Percentiles rank a stretch among this genome's conserved stretches.
Evolutionary conservation across 139 green algal genomes (phyloP).

Genomic region (Desmodesmus armatus): DNA sequence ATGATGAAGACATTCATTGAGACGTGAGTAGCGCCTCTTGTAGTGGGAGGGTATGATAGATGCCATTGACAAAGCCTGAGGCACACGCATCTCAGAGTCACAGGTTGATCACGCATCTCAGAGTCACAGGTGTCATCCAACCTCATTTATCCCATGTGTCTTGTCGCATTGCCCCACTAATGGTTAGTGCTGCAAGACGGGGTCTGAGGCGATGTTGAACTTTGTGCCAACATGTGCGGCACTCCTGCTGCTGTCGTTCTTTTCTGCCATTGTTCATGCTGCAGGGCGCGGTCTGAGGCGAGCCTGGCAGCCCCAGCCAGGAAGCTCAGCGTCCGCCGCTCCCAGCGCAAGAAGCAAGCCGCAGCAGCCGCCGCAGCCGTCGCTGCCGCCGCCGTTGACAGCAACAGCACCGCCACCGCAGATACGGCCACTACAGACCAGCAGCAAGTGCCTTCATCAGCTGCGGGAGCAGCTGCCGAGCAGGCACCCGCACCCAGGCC

Average conservation of each 20-base stretch:
- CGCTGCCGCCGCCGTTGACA: background rate
- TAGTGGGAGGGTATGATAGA: too few relatives aligned
- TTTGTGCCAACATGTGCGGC: background rate
- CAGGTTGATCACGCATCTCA: background rate
- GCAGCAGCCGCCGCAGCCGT: background rate
- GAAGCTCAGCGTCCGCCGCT: slow-evolving; percentile 20
- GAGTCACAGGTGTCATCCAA: too few relatives aligned
- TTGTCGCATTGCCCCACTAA: too few relatives aligned
- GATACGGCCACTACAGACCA: background rate
- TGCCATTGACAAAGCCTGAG: too few relatives aligned
- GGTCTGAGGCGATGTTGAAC: too few relatives aligned
- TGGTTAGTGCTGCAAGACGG: too few relatives aligned
- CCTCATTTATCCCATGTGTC: too few relatives aligned
- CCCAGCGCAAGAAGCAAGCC: background rate
- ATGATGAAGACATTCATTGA: slow-evolving; percentile 32
- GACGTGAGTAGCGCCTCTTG: slow-evolving; percentile 8
- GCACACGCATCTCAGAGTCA: background rate
- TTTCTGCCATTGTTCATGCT: too few relatives aligned
- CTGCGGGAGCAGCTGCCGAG: background rate
- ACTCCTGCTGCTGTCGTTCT: background rate
- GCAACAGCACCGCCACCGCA: background rate
- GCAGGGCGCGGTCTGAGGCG: background rate
- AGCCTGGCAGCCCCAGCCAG: background rate
- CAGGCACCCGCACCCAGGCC: too few relatives aligned
- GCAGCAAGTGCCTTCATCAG: too few relatives aligned